Evolutionary conservation across 805 yeast species (phyloP).

Genomic region (Ogataea paraovalis): DNA sequence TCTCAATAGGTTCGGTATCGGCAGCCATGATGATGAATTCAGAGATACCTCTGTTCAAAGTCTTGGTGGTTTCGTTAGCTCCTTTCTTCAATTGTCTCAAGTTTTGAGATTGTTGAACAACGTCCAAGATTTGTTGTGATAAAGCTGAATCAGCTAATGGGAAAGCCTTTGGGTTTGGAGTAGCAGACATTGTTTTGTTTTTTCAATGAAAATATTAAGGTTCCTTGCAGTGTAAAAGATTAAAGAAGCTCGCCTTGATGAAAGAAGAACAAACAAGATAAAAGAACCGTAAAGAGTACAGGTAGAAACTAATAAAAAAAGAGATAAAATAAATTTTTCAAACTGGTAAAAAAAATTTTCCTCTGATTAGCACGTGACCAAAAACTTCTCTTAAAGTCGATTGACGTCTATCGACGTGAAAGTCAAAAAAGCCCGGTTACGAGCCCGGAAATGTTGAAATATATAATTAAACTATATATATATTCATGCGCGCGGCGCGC

Average conservation of each 20-base stretch:
- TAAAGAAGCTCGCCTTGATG: conserved; percentile 37
- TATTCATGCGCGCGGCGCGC: no score
- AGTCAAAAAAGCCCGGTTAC: not conserved
- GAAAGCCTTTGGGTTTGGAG: conserved; percentile 97
- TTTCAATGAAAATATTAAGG: conserved; percentile 31
- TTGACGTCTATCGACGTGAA: not conserved
- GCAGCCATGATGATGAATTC: conserved; percentile 99
- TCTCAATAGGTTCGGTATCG: conserved; percentile 98
- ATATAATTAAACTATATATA: no score
- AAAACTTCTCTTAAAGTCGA: not conserved
- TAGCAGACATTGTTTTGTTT: conserved; percentile 57
- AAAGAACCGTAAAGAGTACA: not conserved
- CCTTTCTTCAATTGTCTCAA: conserved; percentile 99
- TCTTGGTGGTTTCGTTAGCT: conserved; percentile 99
- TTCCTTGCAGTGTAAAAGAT: conserved; percentile 43
- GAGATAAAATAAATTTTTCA: not conserved
- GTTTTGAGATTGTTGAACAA: conserved; percentile 96
- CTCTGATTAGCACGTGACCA: not conserved
- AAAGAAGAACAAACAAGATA: not conserved
- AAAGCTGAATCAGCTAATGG: conserved; percentile 97
- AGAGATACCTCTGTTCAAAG: conserved; percentile 98
- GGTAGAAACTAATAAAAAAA: not conserved
- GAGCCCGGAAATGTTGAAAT: no score
- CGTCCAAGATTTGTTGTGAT: conserved; percentile 94
- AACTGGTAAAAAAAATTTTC: not conserved